Evolutionary conservation across 2,329 filamentous ascomycete genomes (phyloP).

Genomic region (Raffaelea arxii): DNA sequence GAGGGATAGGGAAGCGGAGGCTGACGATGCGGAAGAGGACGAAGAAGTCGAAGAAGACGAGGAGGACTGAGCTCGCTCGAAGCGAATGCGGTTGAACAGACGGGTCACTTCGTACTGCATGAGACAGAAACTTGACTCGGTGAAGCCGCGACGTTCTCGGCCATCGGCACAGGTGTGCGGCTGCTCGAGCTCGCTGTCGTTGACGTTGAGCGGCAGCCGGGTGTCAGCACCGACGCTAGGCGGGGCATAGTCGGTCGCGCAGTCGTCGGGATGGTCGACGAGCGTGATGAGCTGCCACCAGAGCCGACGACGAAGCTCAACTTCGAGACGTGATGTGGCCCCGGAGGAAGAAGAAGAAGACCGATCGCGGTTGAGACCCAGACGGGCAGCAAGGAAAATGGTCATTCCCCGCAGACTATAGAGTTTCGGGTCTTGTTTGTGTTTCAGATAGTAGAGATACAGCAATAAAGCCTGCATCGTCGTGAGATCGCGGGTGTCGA

Average conservation of each 20-base stretch:
- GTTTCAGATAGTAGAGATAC: constrained; percentile 30
- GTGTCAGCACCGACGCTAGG: constrained; percentile 28
- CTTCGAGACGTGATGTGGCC: not conserved
- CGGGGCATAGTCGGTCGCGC: constrained; percentile 5
- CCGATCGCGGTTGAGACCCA: constrained; percentile 4
- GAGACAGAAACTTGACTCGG: constrained; percentile 37
- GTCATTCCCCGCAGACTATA: constrained; percentile 5
- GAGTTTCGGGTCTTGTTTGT: constrained; percentile 3
- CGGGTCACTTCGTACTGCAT: constrained; percentile 28
- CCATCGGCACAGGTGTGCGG: constrained; percentile 25
- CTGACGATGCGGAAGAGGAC: too few relatives aligned
- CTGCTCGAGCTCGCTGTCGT: constrained; percentile 28
- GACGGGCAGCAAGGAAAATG: constrained; percentile 2
- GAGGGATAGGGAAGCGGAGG: too few relatives aligned
- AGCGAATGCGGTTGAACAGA: constrained; percentile 4
- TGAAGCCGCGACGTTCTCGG: constrained; percentile 38
- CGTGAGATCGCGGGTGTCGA: constrained; percentile 46
- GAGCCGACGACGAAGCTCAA: constrained; percentile 2
- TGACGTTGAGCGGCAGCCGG: constrained; percentile 43
- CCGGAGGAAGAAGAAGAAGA: too few relatives aligned
- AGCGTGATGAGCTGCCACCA: constrained; percentile 6
- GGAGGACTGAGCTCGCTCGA: constrained; percentile 2
- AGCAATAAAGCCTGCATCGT: constrained; percentile 52
- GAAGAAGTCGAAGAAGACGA: too few relatives aligned
- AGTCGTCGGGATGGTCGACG: constrained; percentile 6